Conservation (phyloP, 2,329 filamentous ascomycete species). For the Cytospora chrysosperma region DNA sequence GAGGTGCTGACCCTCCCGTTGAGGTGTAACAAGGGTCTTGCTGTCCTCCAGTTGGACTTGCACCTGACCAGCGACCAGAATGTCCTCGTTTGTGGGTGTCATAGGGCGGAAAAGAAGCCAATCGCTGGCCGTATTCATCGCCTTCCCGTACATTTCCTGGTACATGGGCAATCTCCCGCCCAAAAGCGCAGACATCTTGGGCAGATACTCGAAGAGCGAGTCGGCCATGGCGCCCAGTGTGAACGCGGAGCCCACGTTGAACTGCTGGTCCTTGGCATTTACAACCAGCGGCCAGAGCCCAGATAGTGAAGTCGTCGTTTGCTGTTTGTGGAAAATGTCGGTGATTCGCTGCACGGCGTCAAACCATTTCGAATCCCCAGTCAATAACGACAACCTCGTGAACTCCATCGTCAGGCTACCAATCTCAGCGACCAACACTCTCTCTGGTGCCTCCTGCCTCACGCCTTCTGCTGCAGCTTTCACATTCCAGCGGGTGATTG, state of each 20-base stretch:
- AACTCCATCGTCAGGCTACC: constrained; percentile 36
- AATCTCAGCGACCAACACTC: constrained; percentile 32
- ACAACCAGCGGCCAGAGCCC: constrained; percentile 24
- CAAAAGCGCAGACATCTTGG: constrained; percentile 53
- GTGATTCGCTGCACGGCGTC: constrained; percentile 33
- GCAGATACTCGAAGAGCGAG: constrained; percentile 42
- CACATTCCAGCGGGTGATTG: constrained; percentile 32
- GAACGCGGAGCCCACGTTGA: constrained; percentile 30
- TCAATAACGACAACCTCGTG: constrained; percentile 34
- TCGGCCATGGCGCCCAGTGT: constrained; percentile 43
- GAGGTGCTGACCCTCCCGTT: constrained; percentile 44
- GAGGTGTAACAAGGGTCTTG: constrained; percentile 19
- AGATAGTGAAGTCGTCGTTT: constrained; percentile 14
- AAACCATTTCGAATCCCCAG: constrained; percentile 34
- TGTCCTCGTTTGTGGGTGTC: constrained; percentile 51
- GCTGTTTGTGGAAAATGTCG: constrained; percentile 25
- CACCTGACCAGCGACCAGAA: constrained; percentile 52
- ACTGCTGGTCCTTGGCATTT: constrained; percentile 10
- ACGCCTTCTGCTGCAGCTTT: constrained; percentile 27
- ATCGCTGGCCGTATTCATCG: constrained; percentile 54
- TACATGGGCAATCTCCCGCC: constrained; percentile 57
- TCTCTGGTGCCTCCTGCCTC: constrained; percentile 26
- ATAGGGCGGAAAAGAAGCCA: constrained; percentile 64
- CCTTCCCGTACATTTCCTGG: constrained; percentile 53
- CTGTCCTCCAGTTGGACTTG: constrained; percentile 27